Percentiles rank a stretch among this genome's conserved stretches.
Evolutionary conservation across 139 green algal genomes (phyloP).

Genomic region (Chlorella sp.): DNA sequence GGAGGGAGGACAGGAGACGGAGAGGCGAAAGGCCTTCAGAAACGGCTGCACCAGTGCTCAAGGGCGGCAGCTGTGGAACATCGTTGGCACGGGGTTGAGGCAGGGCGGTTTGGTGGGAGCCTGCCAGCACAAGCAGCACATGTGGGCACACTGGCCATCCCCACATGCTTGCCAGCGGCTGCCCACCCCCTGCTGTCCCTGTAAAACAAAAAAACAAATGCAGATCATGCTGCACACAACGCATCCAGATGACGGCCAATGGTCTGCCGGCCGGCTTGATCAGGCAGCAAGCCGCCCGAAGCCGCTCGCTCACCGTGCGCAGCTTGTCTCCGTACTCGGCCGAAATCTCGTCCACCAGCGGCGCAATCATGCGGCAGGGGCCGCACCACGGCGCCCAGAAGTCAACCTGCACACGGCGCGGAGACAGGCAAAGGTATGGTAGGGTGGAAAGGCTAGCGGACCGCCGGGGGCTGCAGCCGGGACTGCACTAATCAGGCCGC

Average conservation of each 20-base stretch:
- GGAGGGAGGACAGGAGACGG: too few relatives aligned
- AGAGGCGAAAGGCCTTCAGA: background rate
- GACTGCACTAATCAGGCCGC: background rate
- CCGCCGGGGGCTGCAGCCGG: background rate
- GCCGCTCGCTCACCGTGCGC: slow-evolving; percentile 46
- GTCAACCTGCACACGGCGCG: slow-evolving; percentile 77
- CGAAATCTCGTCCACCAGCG: slow-evolving; percentile 89
- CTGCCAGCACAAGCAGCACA: background rate
- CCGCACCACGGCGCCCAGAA: slow-evolving; percentile 90
- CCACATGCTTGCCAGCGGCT: background rate
- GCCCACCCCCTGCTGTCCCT: background rate
- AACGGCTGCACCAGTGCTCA: background rate
- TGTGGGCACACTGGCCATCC: too few relatives aligned
- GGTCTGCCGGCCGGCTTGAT: too few relatives aligned
- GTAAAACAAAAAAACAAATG: background rate
- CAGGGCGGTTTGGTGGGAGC: background rate
- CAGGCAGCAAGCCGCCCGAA: too few relatives aligned
- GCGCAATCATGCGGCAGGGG: slow-evolving; percentile 95
- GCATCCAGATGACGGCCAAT: too few relatives aligned
- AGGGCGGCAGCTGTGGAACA: too few relatives aligned
- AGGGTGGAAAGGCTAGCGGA: too few relatives aligned
- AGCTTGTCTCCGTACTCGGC: slow-evolving; percentile 84
- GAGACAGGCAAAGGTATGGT: too few relatives aligned
- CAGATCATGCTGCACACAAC: too few relatives aligned
- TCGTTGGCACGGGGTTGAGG: too few relatives aligned